Evolutionary conservation across 331 rosid genomes (phyloP), one percentile per base, ranked within the genome.

Genomic region (Malus hybrid): DNA sequence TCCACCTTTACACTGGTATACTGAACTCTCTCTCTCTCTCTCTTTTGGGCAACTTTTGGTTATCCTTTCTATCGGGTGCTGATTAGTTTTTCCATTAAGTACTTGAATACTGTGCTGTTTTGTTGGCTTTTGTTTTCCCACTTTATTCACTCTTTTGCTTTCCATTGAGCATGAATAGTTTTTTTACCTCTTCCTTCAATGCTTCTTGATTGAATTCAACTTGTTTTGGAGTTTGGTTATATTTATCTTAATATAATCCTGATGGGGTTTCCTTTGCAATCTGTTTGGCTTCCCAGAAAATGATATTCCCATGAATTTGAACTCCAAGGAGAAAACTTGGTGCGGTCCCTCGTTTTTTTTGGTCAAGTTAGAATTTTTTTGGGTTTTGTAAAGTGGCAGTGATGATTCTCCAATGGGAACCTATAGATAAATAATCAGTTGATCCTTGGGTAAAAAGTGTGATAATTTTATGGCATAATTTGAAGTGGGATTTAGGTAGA

Each of bases 401-500:
- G 79, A 67, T 74, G 73, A 63, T 56, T 76, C 72, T 79, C 46
- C 28, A 62, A 48, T 61, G 44, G 59, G 69, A 32, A 18, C 33
- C 52, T 10, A 59, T 72, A 28, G 70, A 22, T 73, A 11, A 39
- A 65, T 44, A 65, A 65, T 36, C 42, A 16, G 42, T 65, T 65
- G 64, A 59, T 22, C 64, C 64, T 33, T 54, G 76, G 80, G 24
- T 55, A 19, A 9, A 55, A 55, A 10, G 27, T 4, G 24, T 55
- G 65, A 11, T 59, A 22, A 20, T 20, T 59, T 11, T 59, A 15
- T 5, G 15, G 15, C 52, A 68, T 83, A 39, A 71, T 67, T 82
- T 83, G 77, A 81, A 71, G 84, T 79, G 82, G 83, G 82, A 61
- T 84, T 78, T 78, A 12, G 76, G 14, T 79, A 62, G 29, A 39